Evolutionary conservation across 345 rosid species (phyloP).

Genomic region (Boechera stricta): DNA sequence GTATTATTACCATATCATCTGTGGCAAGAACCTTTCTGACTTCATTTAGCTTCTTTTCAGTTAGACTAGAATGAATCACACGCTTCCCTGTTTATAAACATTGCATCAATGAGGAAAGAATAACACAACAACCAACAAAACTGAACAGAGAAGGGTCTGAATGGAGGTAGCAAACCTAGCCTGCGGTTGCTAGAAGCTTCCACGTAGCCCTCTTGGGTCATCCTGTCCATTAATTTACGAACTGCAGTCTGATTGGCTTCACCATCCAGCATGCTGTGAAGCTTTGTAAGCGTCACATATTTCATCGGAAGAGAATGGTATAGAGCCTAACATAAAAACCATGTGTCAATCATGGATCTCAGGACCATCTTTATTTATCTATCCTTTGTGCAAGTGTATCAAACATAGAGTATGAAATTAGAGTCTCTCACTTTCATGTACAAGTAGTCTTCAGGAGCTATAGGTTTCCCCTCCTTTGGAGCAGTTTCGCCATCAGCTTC

Average conservation of each 20-base stretch:
- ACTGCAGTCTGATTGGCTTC: slow-evolving; percentile 69
- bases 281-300: slow-evolving; percentile 69
- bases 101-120: slow-evolving; percentile 16
- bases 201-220: slow-evolving; percentile 78
- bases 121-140: slow-evolving; percentile 12
- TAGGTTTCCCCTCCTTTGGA: slow-evolving; percentile 50
- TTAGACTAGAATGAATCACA: slow-evolving; percentile 67
- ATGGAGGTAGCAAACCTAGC: slow-evolving; percentile 62
- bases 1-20: slow-evolving; percentile 59
- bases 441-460: slow-evolving; percentile 58
- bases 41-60: slow-evolving; percentile 79
- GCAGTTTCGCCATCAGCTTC: slow-evolving; percentile 57
- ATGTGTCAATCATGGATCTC: background rate
- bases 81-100: slow-evolving; percentile 71
- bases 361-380: slow-evolving; percentile 11
- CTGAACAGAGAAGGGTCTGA: slow-evolving; percentile 19
- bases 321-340: slow-evolving; percentile 56
- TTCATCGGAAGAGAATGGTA: slow-evolving; percentile 86
- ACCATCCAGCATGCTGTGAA: slow-evolving; percentile 76
- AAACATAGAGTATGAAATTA: slow-evolving; percentile 12
- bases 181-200: slow-evolving; percentile 77
- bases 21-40: slow-evolving; percentile 63
- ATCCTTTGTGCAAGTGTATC: background rate
- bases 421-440: slow-evolving; percentile 73
- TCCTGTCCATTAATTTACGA: slow-evolving; percentile 71